Percentiles rank a stretch among this genome's conserved stretches.
Conservation (phyloP, 306 rosid genomes). For the Acacia crassicarpa region DNA sequence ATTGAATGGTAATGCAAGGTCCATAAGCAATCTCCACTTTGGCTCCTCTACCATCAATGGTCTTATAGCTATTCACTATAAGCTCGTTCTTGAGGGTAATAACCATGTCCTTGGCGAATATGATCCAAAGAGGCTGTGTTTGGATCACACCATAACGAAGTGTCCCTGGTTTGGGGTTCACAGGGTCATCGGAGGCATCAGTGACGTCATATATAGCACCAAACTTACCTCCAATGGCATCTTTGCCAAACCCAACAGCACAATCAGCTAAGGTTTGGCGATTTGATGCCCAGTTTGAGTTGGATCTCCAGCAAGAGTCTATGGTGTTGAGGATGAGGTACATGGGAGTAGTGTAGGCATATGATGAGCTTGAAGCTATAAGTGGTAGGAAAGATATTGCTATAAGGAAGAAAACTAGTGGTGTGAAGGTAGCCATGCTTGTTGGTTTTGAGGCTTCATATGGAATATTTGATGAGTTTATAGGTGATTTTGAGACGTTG, state of each 20-base stretch:
- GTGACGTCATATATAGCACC: constrained; percentile 65
- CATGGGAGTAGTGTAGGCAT: constrained; percentile 13
- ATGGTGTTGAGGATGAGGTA: constrained; percentile 47
- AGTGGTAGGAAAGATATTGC: not conserved
- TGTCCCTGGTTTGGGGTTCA: constrained; percentile 64
- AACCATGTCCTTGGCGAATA: constrained; percentile 59
- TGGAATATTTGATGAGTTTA: not conserved
- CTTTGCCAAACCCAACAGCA: constrained; percentile 68
- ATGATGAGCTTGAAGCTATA: not conserved
- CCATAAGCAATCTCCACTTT: constrained; percentile 77
- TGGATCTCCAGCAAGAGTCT: constrained; percentile 75
- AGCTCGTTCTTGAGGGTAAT: constrained; percentile 72
- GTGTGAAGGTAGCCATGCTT: not conserved
- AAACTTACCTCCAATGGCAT: constrained; percentile 71
- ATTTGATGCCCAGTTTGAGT: constrained; percentile 59
- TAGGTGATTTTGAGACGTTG: not conserved
- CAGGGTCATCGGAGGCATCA: constrained; percentile 60
- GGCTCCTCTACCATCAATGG: constrained; percentile 87
- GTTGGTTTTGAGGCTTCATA: not conserved
- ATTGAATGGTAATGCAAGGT: constrained; percentile 78
- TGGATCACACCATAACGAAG: constrained; percentile 81
- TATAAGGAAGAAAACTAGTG: not conserved
- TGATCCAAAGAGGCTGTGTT: constrained; percentile 70
- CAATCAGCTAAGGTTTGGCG: constrained; percentile 68
- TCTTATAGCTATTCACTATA: constrained; percentile 71